phyloP scores from a whole-genome alignment of 1,139 yeast genomes.

The Blastobotrys proliferans region DNA sequence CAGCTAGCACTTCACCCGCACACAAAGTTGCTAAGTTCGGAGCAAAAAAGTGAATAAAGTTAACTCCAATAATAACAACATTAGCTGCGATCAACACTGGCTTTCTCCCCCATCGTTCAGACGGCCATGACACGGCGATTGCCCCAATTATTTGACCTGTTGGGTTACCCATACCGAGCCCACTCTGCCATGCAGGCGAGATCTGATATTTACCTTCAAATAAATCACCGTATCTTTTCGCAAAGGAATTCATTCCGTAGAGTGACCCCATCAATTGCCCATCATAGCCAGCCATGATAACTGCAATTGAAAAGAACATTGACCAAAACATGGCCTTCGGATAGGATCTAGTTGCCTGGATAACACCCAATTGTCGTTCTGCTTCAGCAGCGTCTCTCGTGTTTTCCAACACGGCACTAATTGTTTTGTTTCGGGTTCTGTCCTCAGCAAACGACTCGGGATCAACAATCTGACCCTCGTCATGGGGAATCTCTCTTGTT shows the following conservation, averaged over 20 bases:
- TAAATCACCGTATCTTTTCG: constrained; percentile 38
- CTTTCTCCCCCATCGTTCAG: constrained; percentile 48
- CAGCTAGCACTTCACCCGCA: constrained; percentile 44
- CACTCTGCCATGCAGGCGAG: constrained; percentile 35
- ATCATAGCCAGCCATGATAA: constrained; percentile 50
- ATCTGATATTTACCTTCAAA: constrained; percentile 35
- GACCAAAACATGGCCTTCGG: constrained; percentile 47
- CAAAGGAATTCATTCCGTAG: constrained; percentile 43
- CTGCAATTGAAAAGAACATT: constrained; percentile 39
- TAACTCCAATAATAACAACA: constrained; percentile 28
- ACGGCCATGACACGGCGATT: constrained; percentile 23
- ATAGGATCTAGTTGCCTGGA: constrained; percentile 24
- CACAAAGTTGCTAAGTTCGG: constrained; percentile 37
- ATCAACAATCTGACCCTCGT: too few species aligned
- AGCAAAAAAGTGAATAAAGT: constrained; percentile 45
- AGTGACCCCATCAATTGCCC: constrained; percentile 38
- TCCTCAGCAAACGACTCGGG: too few species aligned
- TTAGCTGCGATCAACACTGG: constrained; percentile 39
- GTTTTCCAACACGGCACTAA: constrained; percentile 20
- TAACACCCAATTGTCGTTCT: constrained; percentile 20
- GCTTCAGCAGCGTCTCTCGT: constrained; percentile 22
- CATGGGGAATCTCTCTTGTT: too few species aligned
- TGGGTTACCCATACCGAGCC: constrained; percentile 25
- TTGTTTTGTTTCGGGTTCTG: constrained; percentile 17
- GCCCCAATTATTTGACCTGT: constrained; percentile 27